A percentile compares a stretch with the other conserved stretches of the same genome.
These are phyloP conservation scores for Obelidium mucronatum DNA, from an alignment of 192 early-diverging fungal genomes.

Conservation along the genomic window DNA sequence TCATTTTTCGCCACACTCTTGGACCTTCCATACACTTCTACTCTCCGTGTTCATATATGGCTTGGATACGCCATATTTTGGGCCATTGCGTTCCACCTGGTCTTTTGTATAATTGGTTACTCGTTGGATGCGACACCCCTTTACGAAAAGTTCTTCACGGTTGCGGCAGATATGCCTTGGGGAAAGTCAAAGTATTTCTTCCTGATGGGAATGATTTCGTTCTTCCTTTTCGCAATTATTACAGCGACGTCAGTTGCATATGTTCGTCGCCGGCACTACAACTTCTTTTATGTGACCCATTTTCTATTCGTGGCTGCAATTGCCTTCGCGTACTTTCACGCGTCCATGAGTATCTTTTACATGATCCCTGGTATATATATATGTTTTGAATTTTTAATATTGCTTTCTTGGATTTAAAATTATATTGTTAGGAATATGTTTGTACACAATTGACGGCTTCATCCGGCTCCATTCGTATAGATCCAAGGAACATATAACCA, in stretches of 20 bases:
- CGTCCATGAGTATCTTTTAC: constrained; percentile 16
- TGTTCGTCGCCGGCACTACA: constrained; percentile 34
- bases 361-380: constrained; percentile 8
- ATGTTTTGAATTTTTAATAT: background rate
- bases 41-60: constrained; percentile 32
- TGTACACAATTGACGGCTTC: constrained; percentile 69
- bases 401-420: background rate
- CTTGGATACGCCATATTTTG: constrained; percentile 25
- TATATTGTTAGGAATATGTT: constrained; percentile 47
- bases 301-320: constrained; percentile 27
- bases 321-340: constrained; percentile 26
- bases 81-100: constrained; percentile 15
- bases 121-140: background rate
- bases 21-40: constrained; percentile 35
- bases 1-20: constrained; percentile 27
- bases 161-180: background rate
- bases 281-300: constrained; percentile 37
- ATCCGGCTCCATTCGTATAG: constrained; percentile 58
- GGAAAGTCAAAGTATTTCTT: background rate
- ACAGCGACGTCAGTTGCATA: constrained; percentile 23
- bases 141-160: background rate
- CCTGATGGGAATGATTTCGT: constrained; percentile 19
- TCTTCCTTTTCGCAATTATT: constrained; percentile 13
- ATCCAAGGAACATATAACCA: constrained; percentile 59
- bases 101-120: background rate